phyloP scores from a whole-genome alignment of 495 filamentous ascomycete genomes.

The Daldinia vernicosa region DNA sequence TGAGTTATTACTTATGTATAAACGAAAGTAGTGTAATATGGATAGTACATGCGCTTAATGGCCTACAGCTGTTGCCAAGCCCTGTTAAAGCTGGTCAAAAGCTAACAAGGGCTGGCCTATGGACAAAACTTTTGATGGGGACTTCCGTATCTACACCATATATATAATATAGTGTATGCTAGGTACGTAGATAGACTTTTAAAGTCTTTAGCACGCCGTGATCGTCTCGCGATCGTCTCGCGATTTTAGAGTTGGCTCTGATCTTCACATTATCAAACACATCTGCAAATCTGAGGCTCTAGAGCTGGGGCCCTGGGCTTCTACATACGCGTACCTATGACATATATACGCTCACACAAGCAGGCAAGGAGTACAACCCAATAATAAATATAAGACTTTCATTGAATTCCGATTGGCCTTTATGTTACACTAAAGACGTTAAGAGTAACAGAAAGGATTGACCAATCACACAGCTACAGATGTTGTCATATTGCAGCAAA shows the following conservation, averaged over 20 bases:
- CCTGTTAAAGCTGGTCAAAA: too few relatives aligned
- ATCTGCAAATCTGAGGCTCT: neutral
- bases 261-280: neutral
- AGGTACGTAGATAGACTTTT: neutral
- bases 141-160: neutral
- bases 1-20: too few relatives aligned
- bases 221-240: neutral
- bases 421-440: neutral
- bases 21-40: too few relatives aligned
- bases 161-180: too few relatives aligned
- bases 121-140: too few relatives aligned
- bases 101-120: too few relatives aligned
- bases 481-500: neutral
- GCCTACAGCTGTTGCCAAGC: too few relatives aligned
- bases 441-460: neutral
- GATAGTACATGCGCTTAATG: too few relatives aligned
- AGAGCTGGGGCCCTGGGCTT: neutral
- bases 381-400: neutral
- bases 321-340: neutral
- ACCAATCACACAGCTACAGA: neutral
- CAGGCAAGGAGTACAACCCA: neutral
- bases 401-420: conserved; percentile 6
- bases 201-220: neutral
- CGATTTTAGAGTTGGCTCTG: neutral
- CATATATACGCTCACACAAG: neutral